Percentiles rank a stretch among this genome's conserved stretches.
These are phyloP conservation scores for Dovyalis caffra DNA, from an alignment of 345 rosid species.

Conservation along the genomic window DNA sequence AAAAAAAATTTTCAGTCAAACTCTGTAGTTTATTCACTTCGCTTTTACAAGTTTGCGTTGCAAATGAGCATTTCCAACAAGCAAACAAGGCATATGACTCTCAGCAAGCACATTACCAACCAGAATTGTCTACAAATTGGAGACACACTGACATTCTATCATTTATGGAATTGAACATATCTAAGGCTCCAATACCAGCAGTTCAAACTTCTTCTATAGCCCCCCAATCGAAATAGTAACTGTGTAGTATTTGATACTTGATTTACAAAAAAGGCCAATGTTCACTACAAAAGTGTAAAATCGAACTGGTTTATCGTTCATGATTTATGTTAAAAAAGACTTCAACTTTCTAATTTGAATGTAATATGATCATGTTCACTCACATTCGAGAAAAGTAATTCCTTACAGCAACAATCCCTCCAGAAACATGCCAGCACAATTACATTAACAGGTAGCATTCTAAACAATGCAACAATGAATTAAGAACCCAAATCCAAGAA, in stretches of 20 bases:
- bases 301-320: neutral
- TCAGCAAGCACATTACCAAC: neutral
- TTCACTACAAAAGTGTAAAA: neutral
- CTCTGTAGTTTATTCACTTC: neutral
- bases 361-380: neutral
- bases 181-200: neutral
- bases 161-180: neutral
- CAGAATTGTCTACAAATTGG: neutral
- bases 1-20: neutral
- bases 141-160: neutral
- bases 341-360: neutral
- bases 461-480: neutral
- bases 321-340: neutral
- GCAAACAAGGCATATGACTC: neutral
- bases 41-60: neutral
- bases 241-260: too few species aligned
- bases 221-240: neutral
- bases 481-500: neutral
- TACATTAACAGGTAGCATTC: neutral
- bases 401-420: neutral
- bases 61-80: neutral
- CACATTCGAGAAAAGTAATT: neutral
- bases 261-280: neutral
- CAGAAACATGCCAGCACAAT: neutral
- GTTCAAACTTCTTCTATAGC: neutral